These are phyloP conservation scores for Linum tenue DNA, from an alignment of 345 rosid genomes.

Conservation along the genomic window DNA sequence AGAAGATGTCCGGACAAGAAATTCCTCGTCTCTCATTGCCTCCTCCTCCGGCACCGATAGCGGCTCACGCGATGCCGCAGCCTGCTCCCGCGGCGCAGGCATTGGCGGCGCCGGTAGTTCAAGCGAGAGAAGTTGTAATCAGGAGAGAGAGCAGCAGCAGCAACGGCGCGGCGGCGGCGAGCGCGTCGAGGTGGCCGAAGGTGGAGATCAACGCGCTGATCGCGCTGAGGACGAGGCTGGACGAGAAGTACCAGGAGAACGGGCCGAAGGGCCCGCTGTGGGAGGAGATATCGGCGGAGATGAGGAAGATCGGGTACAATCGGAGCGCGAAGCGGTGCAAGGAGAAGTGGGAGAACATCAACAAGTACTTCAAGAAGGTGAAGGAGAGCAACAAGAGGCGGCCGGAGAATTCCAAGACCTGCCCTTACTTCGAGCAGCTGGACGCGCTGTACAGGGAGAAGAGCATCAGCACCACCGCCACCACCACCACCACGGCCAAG, in stretches of 20 bases:
- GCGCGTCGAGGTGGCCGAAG: conserved; percentile 85
- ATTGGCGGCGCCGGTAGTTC: neutral
- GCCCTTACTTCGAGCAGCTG: conserved; percentile 67
- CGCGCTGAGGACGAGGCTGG: conserved; percentile 46
- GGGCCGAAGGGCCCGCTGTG: conserved; percentile 75
- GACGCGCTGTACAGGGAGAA: conserved; percentile 27
- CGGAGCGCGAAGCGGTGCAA: conserved; percentile 80
- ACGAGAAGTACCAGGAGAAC: conserved; percentile 46
- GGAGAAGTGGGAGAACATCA: conserved; percentile 97
- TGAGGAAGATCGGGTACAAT: conserved; percentile 60
- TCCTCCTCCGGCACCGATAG: neutral
- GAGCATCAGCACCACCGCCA: neutral
- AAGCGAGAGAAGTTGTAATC: too few relatives aligned
- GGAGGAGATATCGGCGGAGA: conserved; percentile 72
- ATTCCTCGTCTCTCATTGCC: too few relatives aligned
- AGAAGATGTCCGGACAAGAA: conserved; percentile 42
- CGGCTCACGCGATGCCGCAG: too few relatives aligned
- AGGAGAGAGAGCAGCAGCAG: too few relatives aligned
- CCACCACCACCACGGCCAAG: too few relatives aligned
- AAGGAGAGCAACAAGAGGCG: conserved; percentile 69
- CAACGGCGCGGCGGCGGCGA: conserved; percentile 14
- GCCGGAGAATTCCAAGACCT: conserved; percentile 68
- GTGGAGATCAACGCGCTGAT: conserved; percentile 70
- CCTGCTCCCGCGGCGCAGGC: too few relatives aligned
- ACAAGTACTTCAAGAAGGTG: conserved; percentile 89